Percentiles rank a stretch among this genome's conserved stretches.
Evolutionary conservation across 2,329 filamentous ascomycete genomes (phyloP).

Genomic region (Chalaropsis thielavioides): DNA sequence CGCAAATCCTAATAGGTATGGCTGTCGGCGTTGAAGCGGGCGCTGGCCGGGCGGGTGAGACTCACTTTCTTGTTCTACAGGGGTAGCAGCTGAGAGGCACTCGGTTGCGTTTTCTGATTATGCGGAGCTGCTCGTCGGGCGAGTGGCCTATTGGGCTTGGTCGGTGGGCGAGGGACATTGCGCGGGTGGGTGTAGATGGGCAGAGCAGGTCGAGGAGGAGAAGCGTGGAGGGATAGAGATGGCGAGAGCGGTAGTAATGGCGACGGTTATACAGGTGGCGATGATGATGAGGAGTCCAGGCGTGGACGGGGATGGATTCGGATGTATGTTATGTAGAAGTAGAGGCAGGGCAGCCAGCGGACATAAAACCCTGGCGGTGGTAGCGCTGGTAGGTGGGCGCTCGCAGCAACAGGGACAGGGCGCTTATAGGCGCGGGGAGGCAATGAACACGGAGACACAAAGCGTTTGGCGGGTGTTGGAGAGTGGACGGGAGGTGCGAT

Average conservation of each 20-base stretch:
- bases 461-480: not conserved
- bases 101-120: slow-evolving; percentile 82
- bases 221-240: too few species aligned
- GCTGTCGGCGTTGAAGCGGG: not conserved
- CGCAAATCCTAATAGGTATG: not conserved
- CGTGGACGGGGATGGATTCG: not conserved
- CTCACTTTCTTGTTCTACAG: slow-evolving; percentile 81
- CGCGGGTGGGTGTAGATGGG: slow-evolving; percentile 15
- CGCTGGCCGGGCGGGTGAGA: slow-evolving; percentile 16
- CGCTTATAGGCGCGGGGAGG: not conserved
- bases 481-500: not conserved
- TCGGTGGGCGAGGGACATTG: slow-evolving; percentile 62
- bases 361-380: not conserved
- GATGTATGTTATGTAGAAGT: not conserved
- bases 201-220: not conserved
- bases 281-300: not conserved
- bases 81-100: slow-evolving; percentile 84
- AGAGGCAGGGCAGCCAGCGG: not conserved
- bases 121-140: slow-evolving; percentile 71
- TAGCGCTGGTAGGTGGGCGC: not conserved
- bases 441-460: not conserved
- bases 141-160: slow-evolving; percentile 63
- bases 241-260: not conserved
- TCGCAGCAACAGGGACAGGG: not conserved
- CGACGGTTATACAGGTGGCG: not conserved